Evolutionary conservation across 352 stramenopile genomes (phyloP), one percentile per base, ranked within the genome.

Genomic region (Halophytophthora polymorphica): DNA sequence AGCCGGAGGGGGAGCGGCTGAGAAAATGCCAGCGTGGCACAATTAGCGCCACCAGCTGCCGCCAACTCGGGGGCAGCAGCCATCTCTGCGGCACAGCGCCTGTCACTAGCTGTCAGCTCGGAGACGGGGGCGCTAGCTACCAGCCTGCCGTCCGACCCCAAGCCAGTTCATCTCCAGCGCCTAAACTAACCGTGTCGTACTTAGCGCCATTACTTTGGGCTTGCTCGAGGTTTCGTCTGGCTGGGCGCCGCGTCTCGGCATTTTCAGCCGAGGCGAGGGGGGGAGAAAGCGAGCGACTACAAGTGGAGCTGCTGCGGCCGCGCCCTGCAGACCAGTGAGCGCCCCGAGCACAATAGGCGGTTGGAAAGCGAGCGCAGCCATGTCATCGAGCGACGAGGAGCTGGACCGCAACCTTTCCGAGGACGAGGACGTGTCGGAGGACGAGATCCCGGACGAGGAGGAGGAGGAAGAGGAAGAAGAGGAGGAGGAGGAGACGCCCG

Each of bases 361-460:
- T 17, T 14, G 23, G 37, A 40, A 22, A 19, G 29, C 41, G 54
- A 57, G 11, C 33, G 50, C 37, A 43, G 48, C 40, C 37, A 94
- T 95, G 84, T 95, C 83, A 69, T 95, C 85, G 51, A 91, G 82
- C 45, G 85, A 95, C 61, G 85, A 95, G 56, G 82, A 91, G 43
- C 58, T 88, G 56, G 77, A 90, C 51, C 81, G 77, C 49, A 93
- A 93, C 59, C 56, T 88, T 66, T 95, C 84, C 51, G 80, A 90
- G 61, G 80, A 84, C 15, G 73, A 90, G 23, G 78, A 90, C 40
- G 76, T 67, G 8, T 87, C 75, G 35, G 79, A 92, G 35, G 81
- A 91, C 31, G 81, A 91, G 29, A 77, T 91, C 37, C 77, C 78
- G 1, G 77, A 88, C 53, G 80, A 89, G 45, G 78, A 88, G 31